Percentiles rank a stretch among this genome's conserved stretches.
Conservation (phyloP, 2,329 filamentous ascomycete species). For the Diaporthe vaccinii region DNA sequence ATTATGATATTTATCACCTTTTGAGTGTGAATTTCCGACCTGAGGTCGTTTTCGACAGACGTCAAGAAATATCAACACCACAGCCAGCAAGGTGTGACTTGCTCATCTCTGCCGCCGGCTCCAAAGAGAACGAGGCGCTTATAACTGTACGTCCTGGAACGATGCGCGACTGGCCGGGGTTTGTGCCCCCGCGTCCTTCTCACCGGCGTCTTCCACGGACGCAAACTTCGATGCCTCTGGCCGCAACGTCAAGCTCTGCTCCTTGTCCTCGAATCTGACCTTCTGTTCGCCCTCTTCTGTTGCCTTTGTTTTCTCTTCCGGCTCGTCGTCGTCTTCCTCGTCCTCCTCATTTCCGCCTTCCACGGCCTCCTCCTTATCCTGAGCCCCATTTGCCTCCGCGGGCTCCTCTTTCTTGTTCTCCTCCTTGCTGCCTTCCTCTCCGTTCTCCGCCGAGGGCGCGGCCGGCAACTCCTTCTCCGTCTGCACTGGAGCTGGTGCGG, state of each 20-base stretch:
- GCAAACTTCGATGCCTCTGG: constrained; percentile 50
- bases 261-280: constrained; percentile 67
- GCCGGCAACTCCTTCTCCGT: constrained; percentile 53
- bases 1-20: constrained; percentile 38
- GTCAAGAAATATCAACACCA: constrained; percentile 27
- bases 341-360: constrained; percentile 44
- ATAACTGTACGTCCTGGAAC: constrained; percentile 76
- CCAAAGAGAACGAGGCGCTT: constrained; percentile 38
- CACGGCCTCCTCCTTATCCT: constrained; percentile 49
- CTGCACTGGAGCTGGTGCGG: constrained; percentile 40
- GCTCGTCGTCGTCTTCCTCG: constrained; percentile 48
- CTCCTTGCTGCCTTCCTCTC: constrained; percentile 44
- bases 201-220: constrained; percentile 48
- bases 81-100: constrained; percentile 22
- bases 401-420: constrained; percentile 44
- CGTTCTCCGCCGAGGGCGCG: constrained; percentile 41
- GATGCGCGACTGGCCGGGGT: constrained; percentile 66
- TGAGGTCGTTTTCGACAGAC: not conserved
- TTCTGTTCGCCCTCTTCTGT: constrained; percentile 66
- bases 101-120: not conserved
- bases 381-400: constrained; percentile 41
- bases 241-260: constrained; percentile 66
- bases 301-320: constrained; percentile 54
- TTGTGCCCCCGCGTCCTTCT: constrained; percentile 59
- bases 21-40: not conserved